Conservation (phyloP, 192 early-diverging fungal species). For the Coemansia sp. region DNA sequence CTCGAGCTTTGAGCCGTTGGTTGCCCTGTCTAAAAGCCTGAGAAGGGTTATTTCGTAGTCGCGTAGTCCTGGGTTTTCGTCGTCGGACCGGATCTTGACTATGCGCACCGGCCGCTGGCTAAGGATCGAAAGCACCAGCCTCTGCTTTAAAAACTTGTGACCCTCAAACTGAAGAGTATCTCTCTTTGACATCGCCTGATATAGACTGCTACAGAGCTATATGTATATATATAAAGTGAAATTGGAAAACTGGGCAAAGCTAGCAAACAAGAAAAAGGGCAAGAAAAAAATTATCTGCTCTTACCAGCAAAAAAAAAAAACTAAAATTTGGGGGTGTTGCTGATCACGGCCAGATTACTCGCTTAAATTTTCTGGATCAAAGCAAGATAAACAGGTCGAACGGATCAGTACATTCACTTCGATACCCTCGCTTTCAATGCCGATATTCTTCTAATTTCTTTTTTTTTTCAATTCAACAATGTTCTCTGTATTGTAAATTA, state of each 20-base stretch:
- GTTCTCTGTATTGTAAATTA: background rate
- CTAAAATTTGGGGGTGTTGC: background rate
- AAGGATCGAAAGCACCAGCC: conserved; percentile 86
- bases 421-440: background rate
- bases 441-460: background rate
- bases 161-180: conserved; percentile 65
- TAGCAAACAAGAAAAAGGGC: background rate
- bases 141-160: conserved; percentile 83
- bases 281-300: background rate
- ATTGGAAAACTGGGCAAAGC: background rate
- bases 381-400: background rate
- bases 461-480: background rate
- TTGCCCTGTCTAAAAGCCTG: conserved; percentile 86
- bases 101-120: conserved; percentile 81
- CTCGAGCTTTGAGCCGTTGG: conserved; percentile 90
- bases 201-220: background rate
- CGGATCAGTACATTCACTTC: background rate
- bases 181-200: conserved; percentile 37
- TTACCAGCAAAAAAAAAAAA: background rate
- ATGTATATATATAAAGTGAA: conserved; percentile 7
- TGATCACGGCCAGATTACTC: background rate
- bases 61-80: conserved; percentile 81
- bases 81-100: conserved; percentile 84
- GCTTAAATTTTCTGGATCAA: background rate
- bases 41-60: conserved; percentile 93